Percentiles rank a stretch among this genome's conserved stretches.
Conservation (phyloP, 2,329 filamentous ascomycete genomes). For the Delphinella strobiligena region DNA sequence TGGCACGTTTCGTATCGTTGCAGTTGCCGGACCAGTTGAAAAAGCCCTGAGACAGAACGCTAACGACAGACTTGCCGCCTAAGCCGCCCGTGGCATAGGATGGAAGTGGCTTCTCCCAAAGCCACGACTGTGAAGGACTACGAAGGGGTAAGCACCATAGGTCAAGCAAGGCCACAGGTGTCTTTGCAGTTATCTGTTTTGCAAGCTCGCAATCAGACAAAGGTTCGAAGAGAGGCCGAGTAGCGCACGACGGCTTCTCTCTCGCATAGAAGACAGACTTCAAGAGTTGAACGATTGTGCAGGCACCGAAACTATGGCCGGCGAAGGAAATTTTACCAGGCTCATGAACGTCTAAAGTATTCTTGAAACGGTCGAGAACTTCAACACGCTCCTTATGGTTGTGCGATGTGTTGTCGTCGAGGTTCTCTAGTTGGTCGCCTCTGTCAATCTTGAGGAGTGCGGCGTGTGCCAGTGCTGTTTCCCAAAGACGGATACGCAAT, state of each 20-base stretch:
- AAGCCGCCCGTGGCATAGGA: slow-evolving; percentile 44
- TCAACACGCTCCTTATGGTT: slow-evolving; percentile 25
- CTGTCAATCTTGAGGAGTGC: slow-evolving; percentile 55
- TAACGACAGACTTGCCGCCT: slow-evolving; percentile 47
- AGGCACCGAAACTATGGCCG: slow-evolving; percentile 72
- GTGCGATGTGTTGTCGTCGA: slow-evolving; percentile 29
- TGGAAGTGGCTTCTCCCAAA: slow-evolving; percentile 64
- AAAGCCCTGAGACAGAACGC: slow-evolving; percentile 65
- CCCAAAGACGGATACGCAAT: slow-evolving; percentile 65
- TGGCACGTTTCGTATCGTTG: slow-evolving; percentile 51
- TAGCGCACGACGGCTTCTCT: slow-evolving; percentile 26
- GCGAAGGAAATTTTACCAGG: slow-evolving; percentile 64
- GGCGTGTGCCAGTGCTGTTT: slow-evolving; percentile 59
- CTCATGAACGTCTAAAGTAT: slow-evolving; percentile 53
- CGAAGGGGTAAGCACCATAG: slow-evolving; percentile 69
- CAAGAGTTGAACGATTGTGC: slow-evolving; percentile 62
- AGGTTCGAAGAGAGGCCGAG: slow-evolving; percentile 51
- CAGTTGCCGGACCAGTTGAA: slow-evolving; percentile 67
- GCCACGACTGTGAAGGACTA: slow-evolving; percentile 47
- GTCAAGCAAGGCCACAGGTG: slow-evolving; percentile 59
- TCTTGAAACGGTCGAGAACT: slow-evolving; percentile 47
- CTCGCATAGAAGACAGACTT: slow-evolving; percentile 63
- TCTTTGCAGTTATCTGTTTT: slow-evolving; percentile 55
- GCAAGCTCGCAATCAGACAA: slow-evolving; percentile 42
- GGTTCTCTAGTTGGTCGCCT: slow-evolving; percentile 34